Conservation (phyloP, 805 yeast genomes). For the Lipomyces chichibuensis region DNA sequence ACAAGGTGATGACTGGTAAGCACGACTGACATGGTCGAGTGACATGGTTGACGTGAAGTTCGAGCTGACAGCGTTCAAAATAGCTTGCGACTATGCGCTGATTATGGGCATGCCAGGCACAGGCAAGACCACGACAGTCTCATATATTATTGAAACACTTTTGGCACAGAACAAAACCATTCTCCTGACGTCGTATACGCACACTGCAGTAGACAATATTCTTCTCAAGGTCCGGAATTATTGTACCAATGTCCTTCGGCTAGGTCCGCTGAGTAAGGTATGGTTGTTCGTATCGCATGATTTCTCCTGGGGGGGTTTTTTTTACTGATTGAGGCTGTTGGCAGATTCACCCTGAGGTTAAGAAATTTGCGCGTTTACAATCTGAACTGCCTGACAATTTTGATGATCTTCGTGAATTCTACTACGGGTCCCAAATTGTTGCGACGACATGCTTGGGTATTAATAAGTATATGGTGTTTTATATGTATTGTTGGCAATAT, state of each 20-base stretch:
- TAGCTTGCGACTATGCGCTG: slow-evolving; percentile 64
- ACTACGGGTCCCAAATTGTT: slow-evolving; percentile 67
- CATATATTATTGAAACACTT: slow-evolving; percentile 66
- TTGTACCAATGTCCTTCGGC: slow-evolving; percentile 59
- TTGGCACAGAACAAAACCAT: slow-evolving; percentile 66
- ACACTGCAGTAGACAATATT: slow-evolving; percentile 95
- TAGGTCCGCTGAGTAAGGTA: slow-evolving; percentile 59
- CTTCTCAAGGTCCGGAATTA: slow-evolving; percentile 60
- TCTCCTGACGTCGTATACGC: slow-evolving; percentile 83
- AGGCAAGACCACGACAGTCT: slow-evolving; percentile 89
- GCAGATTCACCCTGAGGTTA: slow-evolving; percentile 62
- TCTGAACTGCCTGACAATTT: slow-evolving; percentile 24
- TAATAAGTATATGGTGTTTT: slow-evolving; percentile 46
- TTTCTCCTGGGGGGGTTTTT: not conserved
- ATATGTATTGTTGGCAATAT: not conserved
- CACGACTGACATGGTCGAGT: not conserved
- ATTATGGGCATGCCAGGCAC: slow-evolving; percentile 98
- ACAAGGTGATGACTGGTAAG: slow-evolving; percentile 61
- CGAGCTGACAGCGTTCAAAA: not conserved
- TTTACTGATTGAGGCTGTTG: not conserved
- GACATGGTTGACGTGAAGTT: not conserved
- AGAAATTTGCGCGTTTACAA: slow-evolving; percentile 45
- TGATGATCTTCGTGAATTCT: slow-evolving; percentile 53
- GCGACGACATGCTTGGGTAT: slow-evolving; percentile 89
- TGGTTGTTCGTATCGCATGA: not conserved